phyloP scores from a whole-genome alignment of 108 stramenopile genomes.

The Mediolabrus comicus region DNA sequence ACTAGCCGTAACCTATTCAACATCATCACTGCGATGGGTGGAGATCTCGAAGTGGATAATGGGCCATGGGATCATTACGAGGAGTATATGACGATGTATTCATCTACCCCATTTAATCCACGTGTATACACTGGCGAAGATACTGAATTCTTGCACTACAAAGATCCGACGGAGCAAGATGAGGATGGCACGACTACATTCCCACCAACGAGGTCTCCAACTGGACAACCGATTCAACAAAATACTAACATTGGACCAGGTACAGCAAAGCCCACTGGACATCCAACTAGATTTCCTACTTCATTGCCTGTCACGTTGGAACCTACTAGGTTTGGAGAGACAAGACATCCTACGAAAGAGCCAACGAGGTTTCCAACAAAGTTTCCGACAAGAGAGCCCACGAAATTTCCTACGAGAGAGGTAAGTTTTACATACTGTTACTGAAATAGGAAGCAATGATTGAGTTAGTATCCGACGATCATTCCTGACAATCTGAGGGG shows the following conservation, averaged over 20 bases:
- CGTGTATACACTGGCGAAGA: conserved; percentile 15
- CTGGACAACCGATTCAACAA: conserved; percentile 2
- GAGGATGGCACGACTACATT: conserved; percentile 23
- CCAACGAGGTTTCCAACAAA: conserved; percentile 4
- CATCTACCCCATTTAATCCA: conserved; percentile 29
- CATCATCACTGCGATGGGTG: conserved; percentile 8
- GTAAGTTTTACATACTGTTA: not conserved
- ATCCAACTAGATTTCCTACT: not conserved
- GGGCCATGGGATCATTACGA: conserved; percentile 6
- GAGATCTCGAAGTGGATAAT: conserved; percentile 13
- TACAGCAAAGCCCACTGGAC: conserved; percentile 1
- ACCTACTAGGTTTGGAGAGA: not conserved
- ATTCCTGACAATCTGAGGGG: not conserved
- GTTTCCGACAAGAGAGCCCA: not conserved
- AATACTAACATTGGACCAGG: not conserved
- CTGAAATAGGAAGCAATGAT: not conserved
- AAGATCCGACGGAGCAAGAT: conserved; percentile 32
- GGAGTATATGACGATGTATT: conserved; percentile 11
- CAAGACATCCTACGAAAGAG: not conserved
- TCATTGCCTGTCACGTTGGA: not conserved
- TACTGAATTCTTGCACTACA: conserved; percentile 40
- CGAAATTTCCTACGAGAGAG: conserved; percentile 10
- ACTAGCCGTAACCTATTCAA: conserved; percentile 12
- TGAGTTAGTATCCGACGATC: too few relatives aligned
- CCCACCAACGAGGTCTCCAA: conserved; percentile 35